Evolutionary conservation across 306 rosid species (phyloP).

Genomic region (Luffa acutangula): DNA sequence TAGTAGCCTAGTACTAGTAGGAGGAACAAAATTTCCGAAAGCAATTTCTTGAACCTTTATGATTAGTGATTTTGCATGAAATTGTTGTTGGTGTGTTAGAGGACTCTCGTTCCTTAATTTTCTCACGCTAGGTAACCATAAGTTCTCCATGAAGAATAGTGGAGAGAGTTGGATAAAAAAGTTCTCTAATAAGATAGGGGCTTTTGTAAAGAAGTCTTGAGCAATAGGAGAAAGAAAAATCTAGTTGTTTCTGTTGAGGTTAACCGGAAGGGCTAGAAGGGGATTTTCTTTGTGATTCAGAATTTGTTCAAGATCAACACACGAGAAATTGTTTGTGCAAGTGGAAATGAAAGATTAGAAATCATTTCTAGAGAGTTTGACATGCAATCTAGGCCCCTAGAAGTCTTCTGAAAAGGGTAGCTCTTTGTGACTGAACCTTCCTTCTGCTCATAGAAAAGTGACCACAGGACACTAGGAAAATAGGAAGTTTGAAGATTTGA

Average conservation of each 20-base stretch:
- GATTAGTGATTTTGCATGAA: background rate
- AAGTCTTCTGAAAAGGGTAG: too few relatives aligned
- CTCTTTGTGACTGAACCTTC: background rate
- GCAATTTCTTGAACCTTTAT: background rate
- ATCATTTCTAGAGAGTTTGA: background rate
- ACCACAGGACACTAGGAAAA: background rate
- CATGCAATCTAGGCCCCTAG: background rate
- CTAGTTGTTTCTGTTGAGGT: background rate
- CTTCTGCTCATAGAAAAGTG: background rate
- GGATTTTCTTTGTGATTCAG: background rate
- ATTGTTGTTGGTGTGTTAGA: background rate
- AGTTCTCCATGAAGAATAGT: background rate
- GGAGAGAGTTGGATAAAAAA: background rate
- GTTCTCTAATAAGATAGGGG: background rate
- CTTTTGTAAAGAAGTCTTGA: background rate
- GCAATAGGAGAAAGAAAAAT: background rate
- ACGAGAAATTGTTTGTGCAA: background rate
- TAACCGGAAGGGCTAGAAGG: background rate
- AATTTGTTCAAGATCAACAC: background rate
- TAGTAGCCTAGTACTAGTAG: background rate
- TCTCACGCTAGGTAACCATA: background rate
- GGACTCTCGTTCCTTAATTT: background rate
- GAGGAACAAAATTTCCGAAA: background rate
- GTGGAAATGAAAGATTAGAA: background rate
- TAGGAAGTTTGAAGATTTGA: too few relatives aligned